Conservation (phyloP, 78 protist genomes). For the Polysphondylium violaceum region DNA sequence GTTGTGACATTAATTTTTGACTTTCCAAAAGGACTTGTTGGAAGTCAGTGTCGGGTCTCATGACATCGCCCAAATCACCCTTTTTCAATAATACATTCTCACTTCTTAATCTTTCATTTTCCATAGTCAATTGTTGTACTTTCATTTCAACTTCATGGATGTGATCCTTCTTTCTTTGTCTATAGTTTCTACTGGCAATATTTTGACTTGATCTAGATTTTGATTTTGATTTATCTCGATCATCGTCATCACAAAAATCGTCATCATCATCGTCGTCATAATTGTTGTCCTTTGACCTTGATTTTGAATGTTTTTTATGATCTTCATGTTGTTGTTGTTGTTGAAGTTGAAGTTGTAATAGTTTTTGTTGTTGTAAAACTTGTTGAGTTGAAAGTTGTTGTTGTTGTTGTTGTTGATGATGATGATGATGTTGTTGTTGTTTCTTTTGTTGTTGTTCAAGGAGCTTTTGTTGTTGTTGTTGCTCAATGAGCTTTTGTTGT, state of each 20-base stretch:
- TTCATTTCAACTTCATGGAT: conserved; percentile 43
- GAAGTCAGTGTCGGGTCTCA: conserved; percentile 65
- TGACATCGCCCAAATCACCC: conserved; percentile 63
- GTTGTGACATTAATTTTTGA: conserved; percentile 30
- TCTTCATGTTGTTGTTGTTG: neutral
- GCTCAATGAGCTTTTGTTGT: neutral
- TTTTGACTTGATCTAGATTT: conserved; percentile 55
- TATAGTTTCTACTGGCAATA: conserved; percentile 67
- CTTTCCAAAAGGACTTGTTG: conserved; percentile 32
- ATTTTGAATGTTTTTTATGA: neutral
- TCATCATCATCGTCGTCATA: conserved; percentile 12
- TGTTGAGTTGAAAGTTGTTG: conserved; percentile 6
- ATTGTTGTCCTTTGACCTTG: neutral
- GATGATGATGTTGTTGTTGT: neutral
- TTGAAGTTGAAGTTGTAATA: neutral
- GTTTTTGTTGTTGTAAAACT: neutral
- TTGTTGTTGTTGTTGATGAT: conserved; percentile 17
- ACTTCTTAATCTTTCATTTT: conserved; percentile 49
- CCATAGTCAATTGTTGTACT: conserved; percentile 43
- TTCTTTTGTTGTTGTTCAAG: conserved; percentile 4
- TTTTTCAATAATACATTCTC: conserved; percentile 55
- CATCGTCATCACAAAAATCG: conserved; percentile 34
- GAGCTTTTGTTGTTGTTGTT: neutral
- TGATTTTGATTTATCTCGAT: conserved; percentile 5
- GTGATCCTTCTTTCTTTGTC: conserved; percentile 78